Conservation (phyloP, 2,329 filamentous ascomycete genomes). For the Cordyceps farinosa region DNA sequence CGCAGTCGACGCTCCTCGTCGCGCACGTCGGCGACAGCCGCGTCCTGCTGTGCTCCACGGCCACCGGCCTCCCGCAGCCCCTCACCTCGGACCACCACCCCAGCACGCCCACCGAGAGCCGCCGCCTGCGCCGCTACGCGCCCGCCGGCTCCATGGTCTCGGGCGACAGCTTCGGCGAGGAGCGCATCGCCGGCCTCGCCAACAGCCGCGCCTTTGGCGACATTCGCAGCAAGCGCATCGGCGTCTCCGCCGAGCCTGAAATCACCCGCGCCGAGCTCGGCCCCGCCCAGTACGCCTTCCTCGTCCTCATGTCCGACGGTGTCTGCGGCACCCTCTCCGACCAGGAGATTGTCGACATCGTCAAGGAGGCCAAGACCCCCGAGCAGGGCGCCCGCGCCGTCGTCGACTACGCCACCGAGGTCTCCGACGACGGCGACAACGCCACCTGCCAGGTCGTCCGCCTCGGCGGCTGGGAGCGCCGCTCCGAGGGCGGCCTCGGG, state of each 20-base stretch:
- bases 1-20: constrained; percentile 76
- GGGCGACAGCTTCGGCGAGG: constrained; percentile 88
- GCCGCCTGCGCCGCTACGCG: constrained; percentile 79
- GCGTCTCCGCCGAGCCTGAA: constrained; percentile 91
- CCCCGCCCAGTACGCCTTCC: constrained; percentile 82
- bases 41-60: constrained; percentile 82
- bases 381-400: constrained; percentile 78
- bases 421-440: constrained; percentile 64
- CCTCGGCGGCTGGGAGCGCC: constrained; percentile 66
- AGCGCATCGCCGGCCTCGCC: constrained; percentile 87
- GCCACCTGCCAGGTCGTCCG: constrained; percentile 65
- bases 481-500: constrained; percentile 80
- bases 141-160: constrained; percentile 75
- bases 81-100: constrained; percentile 92
- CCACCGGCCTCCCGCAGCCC: constrained; percentile 73
- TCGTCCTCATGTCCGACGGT: constrained; percentile 86
- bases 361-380: constrained; percentile 90
- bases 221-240: constrained; percentile 84
- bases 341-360: constrained; percentile 92
- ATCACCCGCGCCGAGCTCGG: constrained; percentile 73
- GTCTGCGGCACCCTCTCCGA: constrained; percentile 82
- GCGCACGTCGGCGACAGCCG: constrained; percentile 94
- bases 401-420: constrained; percentile 84
- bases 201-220: constrained; percentile 95
- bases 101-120: constrained; percentile 77